Evolutionary conservation across 2,329 filamentous ascomycete genomes (phyloP).

Genomic region (Pseudocercospora crystallina): DNA sequence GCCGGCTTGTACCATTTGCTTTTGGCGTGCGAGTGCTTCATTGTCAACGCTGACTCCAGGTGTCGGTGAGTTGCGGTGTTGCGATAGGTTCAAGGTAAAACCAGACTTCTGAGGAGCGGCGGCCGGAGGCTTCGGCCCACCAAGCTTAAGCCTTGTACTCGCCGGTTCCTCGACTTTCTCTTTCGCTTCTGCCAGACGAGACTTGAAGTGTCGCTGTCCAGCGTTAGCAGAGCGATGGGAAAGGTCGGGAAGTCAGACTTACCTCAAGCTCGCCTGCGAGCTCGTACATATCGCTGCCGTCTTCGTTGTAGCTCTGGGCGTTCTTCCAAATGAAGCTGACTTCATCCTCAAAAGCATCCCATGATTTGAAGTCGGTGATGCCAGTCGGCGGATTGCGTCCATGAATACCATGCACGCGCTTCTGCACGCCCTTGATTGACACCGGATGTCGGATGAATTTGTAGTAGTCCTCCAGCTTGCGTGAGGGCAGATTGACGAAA

Average conservation of each 20-base stretch:
- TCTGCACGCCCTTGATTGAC: constrained; percentile 74
- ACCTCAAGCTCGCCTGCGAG: constrained; percentile 80
- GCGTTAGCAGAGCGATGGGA: constrained; percentile 11
- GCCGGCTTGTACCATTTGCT: constrained; percentile 52
- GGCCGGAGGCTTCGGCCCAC: constrained; percentile 42
- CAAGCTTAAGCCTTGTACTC: constrained; percentile 75
- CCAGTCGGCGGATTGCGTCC: constrained; percentile 63
- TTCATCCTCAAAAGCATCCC: constrained; percentile 78
- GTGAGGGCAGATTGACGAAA: constrained; percentile 75
- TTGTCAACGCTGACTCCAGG: constrained; percentile 55
- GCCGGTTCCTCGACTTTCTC: constrained; percentile 69
- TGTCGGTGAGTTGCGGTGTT: constrained; percentile 38
- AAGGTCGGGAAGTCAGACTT: constrained; percentile 26
- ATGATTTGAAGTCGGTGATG: constrained; percentile 72
- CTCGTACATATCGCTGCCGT: constrained; percentile 79
- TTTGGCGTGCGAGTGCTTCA: constrained; percentile 55
- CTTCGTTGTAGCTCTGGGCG: constrained; percentile 86
- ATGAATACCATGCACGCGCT: constrained; percentile 71
- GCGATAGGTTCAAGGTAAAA: constrained; percentile 40
- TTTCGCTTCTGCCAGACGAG: constrained; percentile 70
- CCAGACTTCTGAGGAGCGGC: constrained; percentile 25
- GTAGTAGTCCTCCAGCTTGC: constrained; percentile 81
- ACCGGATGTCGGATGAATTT: constrained; percentile 77
- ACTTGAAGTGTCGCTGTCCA: constrained; percentile 64
- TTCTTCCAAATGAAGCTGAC: constrained; percentile 83